Evolutionary conservation across 1,284 basidiomycete species (phyloP).

Genomic region (Ceratobasidium sp.): DNA sequence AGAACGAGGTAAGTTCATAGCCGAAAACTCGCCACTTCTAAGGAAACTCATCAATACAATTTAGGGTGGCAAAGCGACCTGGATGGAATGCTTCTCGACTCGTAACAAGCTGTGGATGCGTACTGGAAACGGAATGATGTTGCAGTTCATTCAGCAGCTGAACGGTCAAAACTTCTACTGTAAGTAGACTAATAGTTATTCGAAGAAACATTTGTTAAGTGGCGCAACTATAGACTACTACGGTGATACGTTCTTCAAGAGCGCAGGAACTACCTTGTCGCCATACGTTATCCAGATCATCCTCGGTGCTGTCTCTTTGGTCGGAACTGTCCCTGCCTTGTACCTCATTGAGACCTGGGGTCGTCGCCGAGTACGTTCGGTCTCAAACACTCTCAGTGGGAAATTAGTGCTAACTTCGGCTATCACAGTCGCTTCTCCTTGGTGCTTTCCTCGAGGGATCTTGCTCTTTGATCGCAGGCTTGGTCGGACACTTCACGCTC

Average conservation of each 20-base stretch:
- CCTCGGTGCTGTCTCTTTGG: constrained; percentile 76
- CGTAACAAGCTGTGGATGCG: constrained; percentile 78
- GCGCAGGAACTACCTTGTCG: constrained; percentile 75
- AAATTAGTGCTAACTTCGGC: constrained; percentile 50
- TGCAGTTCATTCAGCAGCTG: constrained; percentile 82
- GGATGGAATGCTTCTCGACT: constrained; percentile 82
- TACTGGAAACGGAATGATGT: constrained; percentile 82
- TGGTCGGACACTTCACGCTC: constrained; percentile 78
- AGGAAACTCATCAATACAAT: constrained; percentile 50
- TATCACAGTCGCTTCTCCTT: constrained; percentile 69
- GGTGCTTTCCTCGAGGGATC: constrained; percentile 73
- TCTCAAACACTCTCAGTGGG: background rate
- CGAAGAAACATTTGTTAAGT: background rate
- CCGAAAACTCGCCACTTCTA: constrained; percentile 45
- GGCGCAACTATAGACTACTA: constrained; percentile 67
- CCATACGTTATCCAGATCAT: constrained; percentile 82
- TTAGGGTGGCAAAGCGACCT: constrained; percentile 80
- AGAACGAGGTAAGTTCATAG: constrained; percentile 50
- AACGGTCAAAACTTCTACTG: constrained; percentile 56
- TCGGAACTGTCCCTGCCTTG: constrained; percentile 73
- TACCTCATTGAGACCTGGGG: constrained; percentile 77
- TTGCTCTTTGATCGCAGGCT: constrained; percentile 75
- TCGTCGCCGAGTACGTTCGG: constrained; percentile 65
- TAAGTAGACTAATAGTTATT: background rate
- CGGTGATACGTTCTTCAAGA: constrained; percentile 86